phyloP scores from a whole-genome alignment of 2,329 filamentous ascomycete genomes.

The Chaetomiaceae sp. region DNA sequence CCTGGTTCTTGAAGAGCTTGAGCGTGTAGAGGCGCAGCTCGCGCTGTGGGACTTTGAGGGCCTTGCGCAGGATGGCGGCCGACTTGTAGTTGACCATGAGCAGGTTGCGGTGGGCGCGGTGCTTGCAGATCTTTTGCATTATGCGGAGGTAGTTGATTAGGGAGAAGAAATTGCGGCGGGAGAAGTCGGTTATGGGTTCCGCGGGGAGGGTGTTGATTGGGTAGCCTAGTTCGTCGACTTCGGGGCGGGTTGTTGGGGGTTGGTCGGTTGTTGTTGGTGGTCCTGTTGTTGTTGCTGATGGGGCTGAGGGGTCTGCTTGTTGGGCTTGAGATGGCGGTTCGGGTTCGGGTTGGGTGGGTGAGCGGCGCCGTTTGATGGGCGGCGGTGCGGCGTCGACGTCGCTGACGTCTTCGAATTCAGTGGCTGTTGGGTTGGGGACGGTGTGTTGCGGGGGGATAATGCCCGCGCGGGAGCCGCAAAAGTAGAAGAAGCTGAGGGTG shows the following conservation, averaged over 20 bases:
- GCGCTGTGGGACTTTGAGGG: constrained; percentile 83
- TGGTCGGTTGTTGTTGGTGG: neutral
- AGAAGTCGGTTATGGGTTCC: constrained; percentile 82
- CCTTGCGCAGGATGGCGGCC: constrained; percentile 84
- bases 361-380: constrained; percentile 63
- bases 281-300: neutral
- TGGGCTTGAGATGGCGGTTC: neutral
- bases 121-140: constrained; percentile 95
- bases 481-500: constrained; percentile 72
- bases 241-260: constrained; percentile 39
- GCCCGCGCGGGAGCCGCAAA: constrained; percentile 65
- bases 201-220: constrained; percentile 66
- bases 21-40: constrained; percentile 88
- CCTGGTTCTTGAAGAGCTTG: constrained; percentile 97
- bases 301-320: neutral
- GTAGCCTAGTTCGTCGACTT: constrained; percentile 84
- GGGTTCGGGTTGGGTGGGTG: constrained; percentile 28
- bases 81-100: constrained; percentile 95
- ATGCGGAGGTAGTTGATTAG: constrained; percentile 92
- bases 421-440: constrained; percentile 28
- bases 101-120: constrained; percentile 91
- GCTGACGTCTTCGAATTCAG: constrained; percentile 33
- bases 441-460: constrained; percentile 24
- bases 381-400: constrained; percentile 76
- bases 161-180: constrained; percentile 90